Evolutionary conservation across 2,329 filamentous ascomycete species (phyloP), one percentile per base, ranked within the genome.

Genomic region (Pseudocercospora fuligena): DNA sequence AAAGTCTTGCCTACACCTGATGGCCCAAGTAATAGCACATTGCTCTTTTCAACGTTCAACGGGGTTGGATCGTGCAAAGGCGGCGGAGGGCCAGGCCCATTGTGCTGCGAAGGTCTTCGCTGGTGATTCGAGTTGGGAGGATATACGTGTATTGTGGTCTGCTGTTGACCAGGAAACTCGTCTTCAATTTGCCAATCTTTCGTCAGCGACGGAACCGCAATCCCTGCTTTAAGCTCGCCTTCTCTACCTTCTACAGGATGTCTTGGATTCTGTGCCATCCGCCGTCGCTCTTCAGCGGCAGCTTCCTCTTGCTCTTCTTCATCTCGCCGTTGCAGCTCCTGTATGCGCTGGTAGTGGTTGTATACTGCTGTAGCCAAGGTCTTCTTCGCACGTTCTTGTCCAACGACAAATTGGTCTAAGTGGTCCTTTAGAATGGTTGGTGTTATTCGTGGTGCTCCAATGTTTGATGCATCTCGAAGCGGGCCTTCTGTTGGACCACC

Each of bases 1-100:
- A 98, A 89, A 0, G 95, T 99, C 82, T 99, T 99, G 14, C 95
- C 95, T 5, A 97, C 94, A 2, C 95, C 95, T 0, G 94, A 97
- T 0, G 95, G 95, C 0, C 95, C 95, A 27, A 98, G 86, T 61
- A 98, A 83, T 49, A 99, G 83, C 47, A 99, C 86, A 77, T 99
- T 99, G 73, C 94, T 97, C 82, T 99, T 99, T 79, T 97, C 94
- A 68, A 99, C 90, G 72, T 91, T 92, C 73, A 96, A 78, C 12
- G 86, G 85, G 25, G 82, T 84, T 11, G 80, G 78, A 72, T 90
- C 87, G 36, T 84, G 76, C n/a, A 88, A 75, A 12, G 82, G 78
- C 31, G 82, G 66, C 46, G 73, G 73, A 25, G 78, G 73, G 16
- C 65, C 60, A 14, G 59, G 61, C 12, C 65, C 60, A 27, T 72